phyloP scores from a whole-genome alignment of 495 filamentous ascomycete species.

The Chaetomium cochliodes region DNA sequence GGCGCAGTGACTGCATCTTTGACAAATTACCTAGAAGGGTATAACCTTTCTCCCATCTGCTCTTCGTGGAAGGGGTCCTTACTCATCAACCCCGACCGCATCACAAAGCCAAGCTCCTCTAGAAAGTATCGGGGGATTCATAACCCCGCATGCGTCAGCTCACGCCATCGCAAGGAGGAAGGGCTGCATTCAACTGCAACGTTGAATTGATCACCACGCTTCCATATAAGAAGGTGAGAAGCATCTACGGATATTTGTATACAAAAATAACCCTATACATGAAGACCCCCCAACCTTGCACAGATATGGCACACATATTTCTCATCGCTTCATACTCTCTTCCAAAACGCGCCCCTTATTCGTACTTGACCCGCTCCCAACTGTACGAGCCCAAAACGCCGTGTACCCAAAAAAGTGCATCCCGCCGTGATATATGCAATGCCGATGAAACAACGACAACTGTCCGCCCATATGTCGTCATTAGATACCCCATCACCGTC shows the following conservation, averaged over 20 bases:
- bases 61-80: too few relatives aligned
- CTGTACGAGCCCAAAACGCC: conserved; percentile 9
- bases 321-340: conserved; percentile 10
- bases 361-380: background rate
- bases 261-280: background rate
- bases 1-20: too few relatives aligned
- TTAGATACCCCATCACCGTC: conserved; percentile 3
- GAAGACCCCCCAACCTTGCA: background rate
- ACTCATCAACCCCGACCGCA: too few relatives aligned
- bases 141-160: background rate
- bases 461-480: conserved; percentile 12
- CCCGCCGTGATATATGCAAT: conserved; percentile 17
- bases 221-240: background rate
- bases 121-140: background rate
- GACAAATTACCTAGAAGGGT: too few relatives aligned
- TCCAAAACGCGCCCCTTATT: background rate
- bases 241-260: conserved; percentile 15
- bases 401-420: conserved; percentile 13
- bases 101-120: too few relatives aligned
- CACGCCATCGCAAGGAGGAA: background rate
- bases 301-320: background rate
- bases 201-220: background rate
- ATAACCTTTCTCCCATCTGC: too few relatives aligned
- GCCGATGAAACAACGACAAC: conserved; percentile 2
- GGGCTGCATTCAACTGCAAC: background rate